phyloP scores from a whole-genome alignment of 2,329 filamentous ascomycete species.

The Aurifilum marmelostoma region DNA sequence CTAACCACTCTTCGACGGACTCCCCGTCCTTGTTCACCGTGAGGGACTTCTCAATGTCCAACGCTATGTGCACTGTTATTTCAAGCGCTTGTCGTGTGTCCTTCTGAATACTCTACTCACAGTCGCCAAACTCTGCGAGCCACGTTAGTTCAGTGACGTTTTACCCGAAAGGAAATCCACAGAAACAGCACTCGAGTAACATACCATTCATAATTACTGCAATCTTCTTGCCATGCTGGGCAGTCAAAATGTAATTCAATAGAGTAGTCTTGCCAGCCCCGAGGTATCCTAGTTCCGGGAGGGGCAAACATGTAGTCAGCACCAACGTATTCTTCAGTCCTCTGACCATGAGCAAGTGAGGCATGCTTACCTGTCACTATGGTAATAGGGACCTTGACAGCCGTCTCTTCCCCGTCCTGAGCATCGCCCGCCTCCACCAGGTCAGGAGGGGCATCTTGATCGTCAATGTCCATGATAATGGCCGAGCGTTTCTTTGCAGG shows the following conservation, averaged over 20 bases:
- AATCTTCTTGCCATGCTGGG: constrained; percentile 95
- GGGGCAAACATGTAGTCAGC: constrained; percentile 13
- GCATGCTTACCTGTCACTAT: constrained; percentile 71
- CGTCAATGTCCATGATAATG: constrained; percentile 63
- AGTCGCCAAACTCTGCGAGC: constrained; percentile 74
- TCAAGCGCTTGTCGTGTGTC: constrained; percentile 24
- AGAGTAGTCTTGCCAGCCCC: constrained; percentile 95
- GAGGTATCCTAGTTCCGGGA: constrained; percentile 71
- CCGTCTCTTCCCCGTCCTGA: constrained; percentile 52
- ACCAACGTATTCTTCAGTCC: neutral
- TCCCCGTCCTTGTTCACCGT: constrained; percentile 85
- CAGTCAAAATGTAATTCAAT: constrained; percentile 93
- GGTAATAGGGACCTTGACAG: constrained; percentile 77
- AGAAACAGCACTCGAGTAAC: constrained; percentile 9
- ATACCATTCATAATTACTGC: constrained; percentile 92
- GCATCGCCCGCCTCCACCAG: constrained; percentile 55
- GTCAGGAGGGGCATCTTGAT: constrained; percentile 67
- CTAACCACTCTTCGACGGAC: constrained; percentile 90
- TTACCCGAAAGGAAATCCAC: neutral
- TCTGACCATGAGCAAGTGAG: neutral
- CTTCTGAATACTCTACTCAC: constrained; percentile 52
- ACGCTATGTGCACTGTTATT: constrained; percentile 54
- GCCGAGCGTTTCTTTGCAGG: neutral
- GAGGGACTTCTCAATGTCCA: constrained; percentile 94
- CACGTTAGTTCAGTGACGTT: constrained; percentile 25